Percentiles rank a stretch among this genome's conserved stretches.
Evolutionary conservation across 129 eudicot species (phyloP).

Genomic region (Ambrosia trifida): DNA sequence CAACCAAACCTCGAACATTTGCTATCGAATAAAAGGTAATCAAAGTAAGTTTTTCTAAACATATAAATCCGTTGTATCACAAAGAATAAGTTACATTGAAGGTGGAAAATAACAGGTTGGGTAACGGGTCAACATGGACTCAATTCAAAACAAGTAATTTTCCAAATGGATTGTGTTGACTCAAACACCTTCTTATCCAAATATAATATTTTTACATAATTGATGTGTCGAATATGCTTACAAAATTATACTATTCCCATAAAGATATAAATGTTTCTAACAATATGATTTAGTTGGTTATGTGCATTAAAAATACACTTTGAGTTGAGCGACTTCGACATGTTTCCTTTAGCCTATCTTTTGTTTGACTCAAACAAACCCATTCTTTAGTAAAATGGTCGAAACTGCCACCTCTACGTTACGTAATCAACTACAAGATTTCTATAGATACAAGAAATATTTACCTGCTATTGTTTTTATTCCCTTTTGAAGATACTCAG

Average conservation of each 20-base stretch:
- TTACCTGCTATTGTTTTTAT: constrained; percentile 77
- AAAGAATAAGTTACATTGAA: not conserved
- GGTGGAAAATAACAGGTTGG: not conserved
- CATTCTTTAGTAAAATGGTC: not conserved
- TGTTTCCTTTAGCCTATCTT: not conserved
- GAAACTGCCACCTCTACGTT: not conserved
- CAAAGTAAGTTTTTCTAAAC: not conserved
- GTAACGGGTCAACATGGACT: not conserved
- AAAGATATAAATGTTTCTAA: not conserved
- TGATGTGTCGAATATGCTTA: not conserved
- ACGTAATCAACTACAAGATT: not conserved
- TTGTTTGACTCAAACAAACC: too few species aligned
- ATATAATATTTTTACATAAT: not conserved
- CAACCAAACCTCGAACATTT: constrained; percentile 69
- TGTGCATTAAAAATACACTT: not conserved
- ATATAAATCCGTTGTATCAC: not conserved
- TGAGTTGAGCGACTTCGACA: not conserved
- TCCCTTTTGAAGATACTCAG: constrained; percentile 85
- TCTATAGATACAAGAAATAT: not conserved
- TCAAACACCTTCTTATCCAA: not conserved
- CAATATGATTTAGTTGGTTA: not conserved
- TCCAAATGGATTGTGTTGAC: not conserved
- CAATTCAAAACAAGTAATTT: not conserved
- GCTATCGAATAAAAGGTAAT: constrained; percentile 40
- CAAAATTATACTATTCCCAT: not conserved